Conservation (phyloP, 257 asterid genomes). For the Jacaranda copaia region DNA sequence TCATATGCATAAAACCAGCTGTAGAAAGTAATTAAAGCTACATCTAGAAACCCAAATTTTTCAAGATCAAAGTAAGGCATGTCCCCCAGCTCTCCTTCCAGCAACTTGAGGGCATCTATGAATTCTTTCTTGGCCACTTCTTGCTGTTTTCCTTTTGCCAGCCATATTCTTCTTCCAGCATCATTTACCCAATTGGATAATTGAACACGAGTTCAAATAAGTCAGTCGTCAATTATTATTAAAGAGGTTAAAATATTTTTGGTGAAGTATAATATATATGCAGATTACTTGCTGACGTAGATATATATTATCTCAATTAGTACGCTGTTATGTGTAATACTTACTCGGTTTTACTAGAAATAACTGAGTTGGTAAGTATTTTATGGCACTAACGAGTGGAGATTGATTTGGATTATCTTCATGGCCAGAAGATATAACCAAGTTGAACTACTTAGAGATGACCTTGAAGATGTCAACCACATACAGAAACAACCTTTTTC, state of each 20-base stretch:
- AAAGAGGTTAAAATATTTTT: not conserved
- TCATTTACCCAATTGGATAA: constrained; percentile 30
- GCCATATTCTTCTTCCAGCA: constrained; percentile 40
- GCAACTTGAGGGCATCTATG: constrained; percentile 31
- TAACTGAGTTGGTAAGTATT: too few relatives aligned
- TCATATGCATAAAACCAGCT: constrained; percentile 51
- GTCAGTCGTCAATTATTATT: not conserved
- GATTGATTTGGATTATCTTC: too few relatives aligned
- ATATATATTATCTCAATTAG: too few relatives aligned
- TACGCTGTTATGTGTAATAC: too few relatives aligned
- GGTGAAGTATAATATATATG: too few relatives aligned
- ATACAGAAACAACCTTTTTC: too few relatives aligned
- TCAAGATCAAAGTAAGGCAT: constrained; percentile 59
- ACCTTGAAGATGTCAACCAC: too few relatives aligned
- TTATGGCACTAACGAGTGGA: too few relatives aligned
- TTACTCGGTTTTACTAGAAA: too few relatives aligned
- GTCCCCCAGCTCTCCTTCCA: constrained; percentile 56
- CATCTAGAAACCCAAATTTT: constrained; percentile 45
- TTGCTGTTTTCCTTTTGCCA: constrained; percentile 44
- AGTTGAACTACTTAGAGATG: too few relatives aligned
- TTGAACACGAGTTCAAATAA: not conserved
- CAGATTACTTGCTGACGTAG: too few relatives aligned
- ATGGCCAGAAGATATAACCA: too few relatives aligned
- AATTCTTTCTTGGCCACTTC: constrained; percentile 43
- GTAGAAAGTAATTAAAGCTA: constrained; percentile 40